Evolutionary conservation across 208 protist genomes (phyloP).

Genomic region (Crithidia sp.): DNA sequence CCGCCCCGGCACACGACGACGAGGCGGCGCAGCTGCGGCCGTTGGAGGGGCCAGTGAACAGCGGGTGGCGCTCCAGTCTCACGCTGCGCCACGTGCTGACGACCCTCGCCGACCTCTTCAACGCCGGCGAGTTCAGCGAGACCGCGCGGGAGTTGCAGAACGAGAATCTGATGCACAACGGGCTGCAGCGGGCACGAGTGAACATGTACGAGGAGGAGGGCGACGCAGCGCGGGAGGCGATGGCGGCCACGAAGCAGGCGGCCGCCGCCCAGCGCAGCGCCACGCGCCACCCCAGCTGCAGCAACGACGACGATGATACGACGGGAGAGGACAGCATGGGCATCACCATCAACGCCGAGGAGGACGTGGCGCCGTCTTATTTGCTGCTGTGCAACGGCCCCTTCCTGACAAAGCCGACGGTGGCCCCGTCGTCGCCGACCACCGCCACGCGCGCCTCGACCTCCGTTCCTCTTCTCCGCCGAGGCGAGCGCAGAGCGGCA

Average conservation of each 20-base stretch:
- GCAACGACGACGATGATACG: slow-evolving; percentile 7
- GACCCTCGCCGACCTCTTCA: slow-evolving; percentile 45
- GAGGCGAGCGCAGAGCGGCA: slow-evolving; percentile 2
- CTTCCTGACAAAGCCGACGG: slow-evolving; percentile 2
- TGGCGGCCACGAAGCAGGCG: slow-evolving; percentile 16
- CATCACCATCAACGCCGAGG: slow-evolving; percentile 13
- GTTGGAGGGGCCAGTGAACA: slow-evolving; percentile 8
- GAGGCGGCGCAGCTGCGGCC: slow-evolving; percentile 12
- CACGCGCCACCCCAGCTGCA: neutral
- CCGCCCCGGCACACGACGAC: slow-evolving; percentile 14
- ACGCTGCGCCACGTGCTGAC: slow-evolving; percentile 26
- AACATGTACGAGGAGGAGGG: slow-evolving; percentile 31
- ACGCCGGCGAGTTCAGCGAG: slow-evolving; percentile 33
- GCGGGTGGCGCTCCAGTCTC: slow-evolving; percentile 34
- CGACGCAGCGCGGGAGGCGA: slow-evolving; percentile 12
- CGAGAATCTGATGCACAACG: slow-evolving; percentile 13
- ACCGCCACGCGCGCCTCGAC: neutral
- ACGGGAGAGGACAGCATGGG: slow-evolving; percentile 34
- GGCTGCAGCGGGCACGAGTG: slow-evolving; percentile 27
- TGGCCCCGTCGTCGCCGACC: neutral
- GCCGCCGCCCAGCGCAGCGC: neutral
- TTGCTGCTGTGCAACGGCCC: slow-evolving; percentile 73
- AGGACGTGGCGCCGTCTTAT: slow-evolving; percentile 16
- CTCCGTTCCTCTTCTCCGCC: neutral
- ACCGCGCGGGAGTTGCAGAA: slow-evolving; percentile 33